A percentile compares a stretch with the other conserved stretches of the same genome.
These are phyloP conservation scores for Mucor irregularis DNA, from an alignment of 371 early-diverging fungal genomes.

Conservation along the genomic window DNA sequence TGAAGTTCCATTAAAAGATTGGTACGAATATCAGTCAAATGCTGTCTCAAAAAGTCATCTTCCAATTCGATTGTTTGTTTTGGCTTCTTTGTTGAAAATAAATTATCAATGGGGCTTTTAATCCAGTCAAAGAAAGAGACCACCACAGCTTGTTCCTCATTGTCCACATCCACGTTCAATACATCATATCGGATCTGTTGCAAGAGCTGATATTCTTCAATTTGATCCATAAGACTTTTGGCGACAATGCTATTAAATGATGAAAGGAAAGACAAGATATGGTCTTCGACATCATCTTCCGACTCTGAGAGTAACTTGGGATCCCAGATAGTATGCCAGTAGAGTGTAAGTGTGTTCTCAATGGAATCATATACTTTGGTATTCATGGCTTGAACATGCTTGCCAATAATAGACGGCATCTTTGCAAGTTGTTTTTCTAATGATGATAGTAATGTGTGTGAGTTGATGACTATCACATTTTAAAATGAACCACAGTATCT, in stretches of 20 bases:
- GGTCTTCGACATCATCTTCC: neutral
- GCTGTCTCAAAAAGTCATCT: slow-evolving; percentile 13
- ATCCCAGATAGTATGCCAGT: slow-evolving; percentile 17
- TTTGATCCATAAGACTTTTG: slow-evolving; percentile 8
- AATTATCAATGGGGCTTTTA: too few relatives aligned
- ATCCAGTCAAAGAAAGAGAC: neutral
- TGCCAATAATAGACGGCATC: slow-evolving; percentile 21
- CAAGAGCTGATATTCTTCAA: slow-evolving; percentile 11
- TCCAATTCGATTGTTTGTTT: too few relatives aligned
- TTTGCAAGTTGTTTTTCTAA: slow-evolving; percentile 14
- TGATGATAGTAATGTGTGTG: too few relatives aligned
- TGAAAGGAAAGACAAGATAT: slow-evolving; percentile 6
- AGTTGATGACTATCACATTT: too few relatives aligned
- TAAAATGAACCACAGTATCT: too few relatives aligned
- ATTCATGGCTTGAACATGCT: slow-evolving; percentile 24
- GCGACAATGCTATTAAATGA: slow-evolving; percentile 21
- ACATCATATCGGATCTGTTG: slow-evolving; percentile 10
- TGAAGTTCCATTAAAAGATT: slow-evolving; percentile 18
- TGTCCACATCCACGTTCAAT: neutral
- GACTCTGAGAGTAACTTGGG: neutral
- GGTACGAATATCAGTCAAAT: slow-evolving; percentile 7
- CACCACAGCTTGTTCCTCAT: neutral
- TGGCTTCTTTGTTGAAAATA: too few relatives aligned
- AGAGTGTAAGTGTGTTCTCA: slow-evolving; percentile 2
- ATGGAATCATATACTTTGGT: slow-evolving; percentile 7